phyloP scores from a whole-genome alignment of 305 asterid genomes.

The Nicotiana rustica region DNA sequence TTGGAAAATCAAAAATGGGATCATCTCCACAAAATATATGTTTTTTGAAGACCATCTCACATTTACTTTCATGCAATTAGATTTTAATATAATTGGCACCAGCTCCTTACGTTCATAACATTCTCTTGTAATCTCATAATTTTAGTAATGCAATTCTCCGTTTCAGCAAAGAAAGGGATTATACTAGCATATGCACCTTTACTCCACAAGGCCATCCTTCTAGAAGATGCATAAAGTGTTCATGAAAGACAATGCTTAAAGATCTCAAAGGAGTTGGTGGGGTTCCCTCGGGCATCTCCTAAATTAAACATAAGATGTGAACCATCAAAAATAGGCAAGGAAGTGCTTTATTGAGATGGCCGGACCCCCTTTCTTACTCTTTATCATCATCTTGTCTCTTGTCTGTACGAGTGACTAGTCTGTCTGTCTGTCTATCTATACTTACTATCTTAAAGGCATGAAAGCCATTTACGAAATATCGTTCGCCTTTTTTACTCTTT shows the following conservation, averaged over 20 bases:
- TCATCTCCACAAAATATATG: too few relatives aligned
- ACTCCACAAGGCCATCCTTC: not conserved
- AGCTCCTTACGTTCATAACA: too few relatives aligned
- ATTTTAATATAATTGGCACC: too few relatives aligned
- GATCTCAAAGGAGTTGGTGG: not conserved
- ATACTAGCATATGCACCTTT: not conserved
- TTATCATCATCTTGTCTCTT: not conserved
- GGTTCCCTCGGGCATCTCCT: not conserved
- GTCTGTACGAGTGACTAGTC: not conserved
- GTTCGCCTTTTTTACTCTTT: too few relatives aligned
- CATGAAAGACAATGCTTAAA: not conserved
- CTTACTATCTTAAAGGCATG: too few relatives aligned
- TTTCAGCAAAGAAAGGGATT: not conserved
- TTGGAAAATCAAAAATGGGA: too few relatives aligned
- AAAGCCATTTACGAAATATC: too few relatives aligned
- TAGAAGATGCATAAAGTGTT: not conserved
- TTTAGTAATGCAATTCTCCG: too few relatives aligned
- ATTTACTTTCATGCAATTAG: too few relatives aligned
- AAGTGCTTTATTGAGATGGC: not conserved
- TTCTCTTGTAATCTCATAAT: too few relatives aligned
- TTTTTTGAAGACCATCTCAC: too few relatives aligned
- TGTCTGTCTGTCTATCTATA: too few relatives aligned
- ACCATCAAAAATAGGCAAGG: not conserved
- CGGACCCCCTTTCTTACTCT: not conserved
- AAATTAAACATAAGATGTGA: not conserved